Evolutionary conservation across 345 rosid species (phyloP).

Genomic region (Atalantia buxifolia): DNA sequence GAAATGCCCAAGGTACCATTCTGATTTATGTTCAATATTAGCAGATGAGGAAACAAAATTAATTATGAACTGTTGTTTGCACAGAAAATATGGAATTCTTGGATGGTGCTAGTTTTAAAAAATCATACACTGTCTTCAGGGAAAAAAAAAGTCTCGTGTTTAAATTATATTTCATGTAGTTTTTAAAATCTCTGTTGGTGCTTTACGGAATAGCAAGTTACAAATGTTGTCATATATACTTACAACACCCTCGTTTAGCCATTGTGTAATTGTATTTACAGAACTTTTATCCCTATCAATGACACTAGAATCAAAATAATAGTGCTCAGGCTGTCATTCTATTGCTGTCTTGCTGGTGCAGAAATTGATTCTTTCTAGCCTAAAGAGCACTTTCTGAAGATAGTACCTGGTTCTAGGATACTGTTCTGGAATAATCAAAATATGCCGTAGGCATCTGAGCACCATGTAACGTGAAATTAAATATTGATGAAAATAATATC

Average conservation of each 20-base stretch:
- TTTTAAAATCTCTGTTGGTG: too few species aligned
- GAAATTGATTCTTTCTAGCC: background rate
- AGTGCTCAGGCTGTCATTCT: background rate
- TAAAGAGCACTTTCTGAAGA: background rate
- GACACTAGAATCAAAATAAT: too few species aligned
- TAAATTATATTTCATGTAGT: too few species aligned
- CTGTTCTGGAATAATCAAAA: background rate
- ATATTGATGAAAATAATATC: background rate
- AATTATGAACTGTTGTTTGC: too few species aligned
- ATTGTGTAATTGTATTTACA: background rate
- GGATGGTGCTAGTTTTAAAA: too few species aligned
- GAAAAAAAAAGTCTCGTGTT: background rate
- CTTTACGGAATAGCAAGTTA: too few species aligned
- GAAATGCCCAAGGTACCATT: slow-evolving; percentile 76
- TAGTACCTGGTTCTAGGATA: background rate
- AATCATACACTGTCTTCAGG: too few species aligned
- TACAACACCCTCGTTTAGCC: background rate
- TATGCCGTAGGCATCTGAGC: background rate
- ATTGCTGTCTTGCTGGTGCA: background rate
- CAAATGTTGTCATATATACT: too few species aligned
- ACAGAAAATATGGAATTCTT: too few species aligned
- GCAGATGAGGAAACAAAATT: background rate
- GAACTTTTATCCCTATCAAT: background rate
- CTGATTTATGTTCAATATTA: background rate
- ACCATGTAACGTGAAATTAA: background rate